Evolutionary conservation across 352 stramenopile genomes (phyloP), one percentile per base, ranked within the genome.

Genomic region (Bremia lactucae): DNA sequence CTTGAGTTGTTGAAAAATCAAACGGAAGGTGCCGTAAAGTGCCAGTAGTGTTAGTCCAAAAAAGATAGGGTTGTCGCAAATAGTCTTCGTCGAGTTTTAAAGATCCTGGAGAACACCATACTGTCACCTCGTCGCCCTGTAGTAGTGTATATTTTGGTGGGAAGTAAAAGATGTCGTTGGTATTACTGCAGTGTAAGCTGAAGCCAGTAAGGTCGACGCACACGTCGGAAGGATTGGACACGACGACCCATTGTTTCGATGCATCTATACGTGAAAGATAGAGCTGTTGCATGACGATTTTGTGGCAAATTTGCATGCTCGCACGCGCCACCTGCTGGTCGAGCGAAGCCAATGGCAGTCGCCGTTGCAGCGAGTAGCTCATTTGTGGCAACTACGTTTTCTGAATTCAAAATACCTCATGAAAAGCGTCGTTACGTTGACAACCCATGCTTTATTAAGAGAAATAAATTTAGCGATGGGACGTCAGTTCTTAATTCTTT

Each of bases 211-310:
- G 52, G 48, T 92, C 74, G 16, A 87, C 65, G 15, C 65, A 43
- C 49, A 77, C 33, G 35, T 83, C 68, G 6, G 75, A 85, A 40
- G 79, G 70, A 42, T 92, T 92, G 29, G 79, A 78, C 51, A 92
- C 72, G 29, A 92, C 79, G 20, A 92, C 54, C 67, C 76, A 92
- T 52, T 92, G 79, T 51, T 83, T 82, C 13, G 52, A 38, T 18
- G 67, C 66, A 47, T 92, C 64, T 2, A 52, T 68, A 11, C 79
- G 76, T 7, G 76, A 86, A 37, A 92, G 65, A 59, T 89, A 92
- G n/a, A 92, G 64, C 59, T 88, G 70, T 49, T 87, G 76, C 74
- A 92, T 89, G 28, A 86, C 68, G 40, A 86, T 61, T 36, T 83
- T 83, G 48, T 86, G 76, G 57, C 73, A 87, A 37, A 92, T 84